phyloP scores from a whole-genome alignment of 1,139 yeast species.

The Saccharomyces hybrid region DNA sequence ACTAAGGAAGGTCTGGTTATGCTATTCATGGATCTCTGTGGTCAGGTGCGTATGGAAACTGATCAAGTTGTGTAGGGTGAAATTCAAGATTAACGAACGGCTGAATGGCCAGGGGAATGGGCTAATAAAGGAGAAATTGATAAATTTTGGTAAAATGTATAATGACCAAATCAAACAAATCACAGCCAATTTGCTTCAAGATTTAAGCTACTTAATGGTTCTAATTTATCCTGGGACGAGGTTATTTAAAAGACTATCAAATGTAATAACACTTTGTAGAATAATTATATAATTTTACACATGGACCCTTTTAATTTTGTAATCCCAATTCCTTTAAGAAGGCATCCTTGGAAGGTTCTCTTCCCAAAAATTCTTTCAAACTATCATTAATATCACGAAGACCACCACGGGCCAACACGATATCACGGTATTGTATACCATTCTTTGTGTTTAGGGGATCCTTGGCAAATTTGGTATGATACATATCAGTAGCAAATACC shows the following conservation, averaged over 20 bases:
- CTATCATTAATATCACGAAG: conserved; percentile 59
- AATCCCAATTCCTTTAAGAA: conserved; percentile 57
- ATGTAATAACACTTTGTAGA: neutral
- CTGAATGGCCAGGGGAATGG: neutral
- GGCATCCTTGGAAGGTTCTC: conserved; percentile 66
- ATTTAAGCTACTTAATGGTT: conserved; percentile 3
- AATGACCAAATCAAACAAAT: neutral
- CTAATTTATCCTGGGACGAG: neutral
- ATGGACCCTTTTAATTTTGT: conserved; percentile 2
- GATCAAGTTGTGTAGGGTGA: neutral
- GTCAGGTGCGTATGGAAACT: neutral
- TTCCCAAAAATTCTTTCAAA: conserved; percentile 59
- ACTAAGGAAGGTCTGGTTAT: neutral
- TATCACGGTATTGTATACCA: conserved; percentile 64
- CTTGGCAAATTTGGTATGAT: conserved; percentile 57
- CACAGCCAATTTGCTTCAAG: neutral
- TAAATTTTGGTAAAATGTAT: neutral
- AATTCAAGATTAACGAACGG: neutral
- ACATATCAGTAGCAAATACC: conserved; percentile 80
- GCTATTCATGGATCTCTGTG: neutral
- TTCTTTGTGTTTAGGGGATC: conserved; percentile 57
- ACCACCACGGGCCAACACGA: conserved; percentile 65
- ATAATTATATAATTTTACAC: neutral
- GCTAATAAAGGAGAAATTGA: neutral
- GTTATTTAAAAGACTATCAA: neutral